Evolutionary conservation across 176 grass and related monocot genomes (phyloP).

Genomic region (Aegilops tauschii): DNA sequence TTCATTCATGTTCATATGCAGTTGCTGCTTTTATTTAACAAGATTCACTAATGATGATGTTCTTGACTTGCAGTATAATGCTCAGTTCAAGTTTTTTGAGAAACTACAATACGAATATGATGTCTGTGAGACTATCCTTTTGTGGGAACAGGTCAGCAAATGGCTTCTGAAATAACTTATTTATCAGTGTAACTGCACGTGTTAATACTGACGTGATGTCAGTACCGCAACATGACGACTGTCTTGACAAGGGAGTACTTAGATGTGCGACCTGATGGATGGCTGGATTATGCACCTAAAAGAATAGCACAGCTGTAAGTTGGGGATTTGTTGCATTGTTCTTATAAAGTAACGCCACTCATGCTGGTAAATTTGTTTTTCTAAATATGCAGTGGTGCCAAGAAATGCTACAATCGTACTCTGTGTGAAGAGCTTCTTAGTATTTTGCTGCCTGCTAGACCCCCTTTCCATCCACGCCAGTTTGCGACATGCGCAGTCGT

Average conservation of each 20-base stretch:
- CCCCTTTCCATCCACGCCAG: slow-evolving; percentile 90
- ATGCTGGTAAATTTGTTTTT: slow-evolving; percentile 5
- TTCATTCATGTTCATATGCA: slow-evolving; percentile 30
- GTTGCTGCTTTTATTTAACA: slow-evolving; percentile 16
- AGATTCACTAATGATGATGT: background rate
- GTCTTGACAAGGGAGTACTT: slow-evolving; percentile 98
- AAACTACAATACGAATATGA: slow-evolving; percentile 76
- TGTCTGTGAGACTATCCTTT: slow-evolving; percentile 75
- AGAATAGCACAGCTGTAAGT: slow-evolving; percentile 95
- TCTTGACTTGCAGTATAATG: slow-evolving; percentile 62
- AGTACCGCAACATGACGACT: slow-evolving; percentile 97
- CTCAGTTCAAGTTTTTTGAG: slow-evolving; percentile 93
- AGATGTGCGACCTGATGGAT: slow-evolving; percentile 91
- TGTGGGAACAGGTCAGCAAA: slow-evolving; percentile 87
- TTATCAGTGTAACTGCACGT: slow-evolving; percentile 9
- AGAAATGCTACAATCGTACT: slow-evolving; percentile 91
- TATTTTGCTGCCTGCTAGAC: slow-evolving; percentile 78
- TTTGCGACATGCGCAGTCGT: slow-evolving; percentile 90
- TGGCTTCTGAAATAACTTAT: slow-evolving; percentile 19
- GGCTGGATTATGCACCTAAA: slow-evolving; percentile 90
- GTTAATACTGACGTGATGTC: slow-evolving; percentile 32
- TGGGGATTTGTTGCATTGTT: slow-evolving; percentile 5
- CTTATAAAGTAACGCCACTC: background rate
- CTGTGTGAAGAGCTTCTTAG: slow-evolving; percentile 93
- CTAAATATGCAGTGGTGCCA: slow-evolving; percentile 59